Evolutionary conservation across 2,329 filamentous ascomycete species (phyloP).

Genomic region (Colletotrichum abscissum): DNA sequence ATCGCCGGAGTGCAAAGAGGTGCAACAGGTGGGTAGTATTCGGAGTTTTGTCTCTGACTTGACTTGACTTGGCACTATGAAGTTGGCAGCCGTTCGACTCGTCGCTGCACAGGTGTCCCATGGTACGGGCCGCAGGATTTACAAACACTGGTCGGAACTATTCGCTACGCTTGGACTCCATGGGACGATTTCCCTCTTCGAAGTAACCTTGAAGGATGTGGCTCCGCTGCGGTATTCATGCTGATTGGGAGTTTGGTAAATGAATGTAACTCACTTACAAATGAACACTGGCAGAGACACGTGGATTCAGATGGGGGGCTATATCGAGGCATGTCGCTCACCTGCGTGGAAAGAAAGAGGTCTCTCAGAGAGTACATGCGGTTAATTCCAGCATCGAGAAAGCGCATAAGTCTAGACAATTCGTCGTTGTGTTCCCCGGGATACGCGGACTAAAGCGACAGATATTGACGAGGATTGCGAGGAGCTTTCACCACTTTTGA

Average conservation of each 20-base stretch:
- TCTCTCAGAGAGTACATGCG: neutral
- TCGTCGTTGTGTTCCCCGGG: neutral
- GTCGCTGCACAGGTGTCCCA: neutral
- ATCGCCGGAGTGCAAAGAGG: neutral
- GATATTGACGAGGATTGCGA: conserved; percentile 7
- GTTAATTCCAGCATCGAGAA: neutral
- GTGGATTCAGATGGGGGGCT: neutral
- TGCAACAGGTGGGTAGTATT: neutral
- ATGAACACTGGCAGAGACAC: neutral
- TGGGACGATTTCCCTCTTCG: neutral
- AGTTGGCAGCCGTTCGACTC: neutral
- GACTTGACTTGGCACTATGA: conserved; percentile 1
- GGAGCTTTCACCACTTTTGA: neutral
- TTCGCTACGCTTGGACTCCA: neutral
- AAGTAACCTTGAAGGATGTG: neutral
- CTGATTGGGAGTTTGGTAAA: conserved; percentile 4
- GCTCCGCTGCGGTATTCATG: neutral
- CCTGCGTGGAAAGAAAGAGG: neutral
- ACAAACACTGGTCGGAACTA: neutral
- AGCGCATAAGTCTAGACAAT: neutral
- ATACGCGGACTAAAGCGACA: neutral
- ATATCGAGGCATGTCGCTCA: neutral
- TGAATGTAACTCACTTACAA: conserved; percentile 12
- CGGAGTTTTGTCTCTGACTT: neutral
- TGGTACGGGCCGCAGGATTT: conserved; percentile 17